Percentiles rank a stretch among this genome's conserved stretches.
These are phyloP conservation scores for Cyclotella kingstonii DNA, from an alignment of 108 stramenopile species.

Conservation along the genomic window DNA sequence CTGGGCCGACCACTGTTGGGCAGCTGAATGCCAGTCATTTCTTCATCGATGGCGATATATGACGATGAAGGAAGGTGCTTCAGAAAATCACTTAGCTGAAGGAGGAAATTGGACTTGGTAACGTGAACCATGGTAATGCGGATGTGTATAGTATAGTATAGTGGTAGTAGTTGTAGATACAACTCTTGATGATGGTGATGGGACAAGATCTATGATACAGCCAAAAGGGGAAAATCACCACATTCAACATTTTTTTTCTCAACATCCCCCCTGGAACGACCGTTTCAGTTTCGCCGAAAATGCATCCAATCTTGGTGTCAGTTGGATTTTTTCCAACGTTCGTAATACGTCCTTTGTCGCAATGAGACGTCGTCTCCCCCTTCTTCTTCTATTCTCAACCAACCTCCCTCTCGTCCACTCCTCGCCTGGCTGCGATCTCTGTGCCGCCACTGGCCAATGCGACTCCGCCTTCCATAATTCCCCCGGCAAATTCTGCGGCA, in stretches of 20 bases:
- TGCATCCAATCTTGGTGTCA: too few relatives aligned
- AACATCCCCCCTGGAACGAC: too few relatives aligned
- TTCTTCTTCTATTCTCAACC: not conserved
- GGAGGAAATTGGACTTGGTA: conserved; percentile 59
- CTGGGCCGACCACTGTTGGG: conserved; percentile 28
- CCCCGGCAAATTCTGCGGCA: conserved; percentile 42
- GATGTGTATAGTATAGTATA: too few relatives aligned
- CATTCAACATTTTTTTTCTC: too few relatives aligned
- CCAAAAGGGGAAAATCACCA: too few relatives aligned
- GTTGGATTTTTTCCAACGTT: too few relatives aligned
- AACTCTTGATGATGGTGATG: too few relatives aligned
- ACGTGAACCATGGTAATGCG: conserved; percentile 70
- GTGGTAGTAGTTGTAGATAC: too few relatives aligned
- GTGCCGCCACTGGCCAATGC: conserved; percentile 39
- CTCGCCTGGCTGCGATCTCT: conserved; percentile 29
- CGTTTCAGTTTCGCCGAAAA: too few relatives aligned
- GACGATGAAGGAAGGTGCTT: conserved; percentile 63
- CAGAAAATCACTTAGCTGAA: conserved; percentile 54
- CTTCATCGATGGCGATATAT: conserved; percentile 75
- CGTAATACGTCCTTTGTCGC: too few relatives aligned
- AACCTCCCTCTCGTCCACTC: not conserved
- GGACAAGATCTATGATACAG: too few relatives aligned
- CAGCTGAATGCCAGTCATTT: conserved; percentile 81
- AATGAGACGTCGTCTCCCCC: too few relatives aligned
- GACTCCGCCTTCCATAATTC: conserved; percentile 26